These are phyloP conservation scores for Serendipita sp. DNA, from an alignment of 768 basidiomycete species.

Conservation along the genomic window DNA sequence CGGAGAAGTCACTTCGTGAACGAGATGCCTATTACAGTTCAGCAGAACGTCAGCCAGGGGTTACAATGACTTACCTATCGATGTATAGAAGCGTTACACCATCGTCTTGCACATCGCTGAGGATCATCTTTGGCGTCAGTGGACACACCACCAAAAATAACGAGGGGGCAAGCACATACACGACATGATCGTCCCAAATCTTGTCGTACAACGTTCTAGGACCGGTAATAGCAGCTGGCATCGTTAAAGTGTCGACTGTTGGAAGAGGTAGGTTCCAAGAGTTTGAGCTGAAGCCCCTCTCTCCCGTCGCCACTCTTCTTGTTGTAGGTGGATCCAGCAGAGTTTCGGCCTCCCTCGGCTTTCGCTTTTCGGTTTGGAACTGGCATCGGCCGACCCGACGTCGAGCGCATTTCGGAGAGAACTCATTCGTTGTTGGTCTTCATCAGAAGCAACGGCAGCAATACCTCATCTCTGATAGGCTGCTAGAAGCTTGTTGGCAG, in stretches of 20 bases:
- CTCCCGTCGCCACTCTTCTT: neutral
- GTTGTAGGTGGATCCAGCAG: neutral
- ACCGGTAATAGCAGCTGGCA: constrained; percentile 38
- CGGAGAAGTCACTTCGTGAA: constrained; percentile 88
- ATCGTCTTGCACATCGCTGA: constrained; percentile 53
- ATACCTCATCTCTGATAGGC: no score
- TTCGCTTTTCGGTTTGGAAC: neutral
- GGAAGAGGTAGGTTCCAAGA: neutral
- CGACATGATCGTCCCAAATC: constrained; percentile 94
- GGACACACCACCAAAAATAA: neutral
- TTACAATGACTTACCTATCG: constrained; percentile 38
- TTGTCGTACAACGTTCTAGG: constrained; percentile 94
- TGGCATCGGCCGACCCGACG: neutral
- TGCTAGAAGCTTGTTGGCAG: no score
- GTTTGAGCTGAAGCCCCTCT: neutral
- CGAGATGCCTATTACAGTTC: constrained; percentile 35
- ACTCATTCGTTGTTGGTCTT: no score
- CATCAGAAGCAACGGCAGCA: no score
- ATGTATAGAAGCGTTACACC: constrained; percentile 73
- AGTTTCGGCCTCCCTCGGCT: neutral
- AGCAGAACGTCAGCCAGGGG: constrained; percentile 24
- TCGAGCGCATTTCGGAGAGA: no score
- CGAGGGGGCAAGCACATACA: constrained; percentile 31
- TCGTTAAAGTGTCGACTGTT: constrained; percentile 15
- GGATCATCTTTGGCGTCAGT: neutral